Evolutionary conservation across 805 yeast genomes (phyloP).

Genomic region (Pichia sporocuriosa): DNA sequence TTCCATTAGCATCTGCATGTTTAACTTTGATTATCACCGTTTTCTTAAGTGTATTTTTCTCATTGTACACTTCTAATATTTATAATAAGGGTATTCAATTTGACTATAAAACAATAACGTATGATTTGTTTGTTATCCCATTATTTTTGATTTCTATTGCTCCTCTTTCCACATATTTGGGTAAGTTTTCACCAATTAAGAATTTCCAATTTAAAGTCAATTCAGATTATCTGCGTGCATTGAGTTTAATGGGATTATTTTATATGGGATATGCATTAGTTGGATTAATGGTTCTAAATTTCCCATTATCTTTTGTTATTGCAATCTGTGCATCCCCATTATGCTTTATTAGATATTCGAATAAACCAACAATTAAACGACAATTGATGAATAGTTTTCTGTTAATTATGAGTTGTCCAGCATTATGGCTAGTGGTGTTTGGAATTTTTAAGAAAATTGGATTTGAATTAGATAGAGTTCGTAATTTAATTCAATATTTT

Average conservation of each 20-base stretch:
- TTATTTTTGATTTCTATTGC: slow-evolving; percentile 8
- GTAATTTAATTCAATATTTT: slow-evolving; percentile 29
- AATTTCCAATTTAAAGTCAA: slow-evolving; percentile 5
- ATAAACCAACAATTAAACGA: slow-evolving; percentile 1
- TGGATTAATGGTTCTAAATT: slow-evolving; percentile 74
- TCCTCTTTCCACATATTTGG: slow-evolving; percentile 5
- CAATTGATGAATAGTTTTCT: slow-evolving; percentile 19
- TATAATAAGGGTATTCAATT: neutral
- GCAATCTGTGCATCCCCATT: slow-evolving; percentile 74
- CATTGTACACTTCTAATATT: slow-evolving; percentile 9
- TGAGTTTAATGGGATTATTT: slow-evolving; percentile 35
- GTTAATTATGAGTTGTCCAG: slow-evolving; percentile 29
- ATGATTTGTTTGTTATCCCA: slow-evolving; percentile 16
- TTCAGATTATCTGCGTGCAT: slow-evolving; percentile 21
- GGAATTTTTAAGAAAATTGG: slow-evolving; percentile 21
- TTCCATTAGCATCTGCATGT: slow-evolving; percentile 25
- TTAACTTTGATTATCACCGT: slow-evolving; percentile 21
- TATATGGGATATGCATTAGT: slow-evolving; percentile 63
- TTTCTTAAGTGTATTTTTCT: neutral
- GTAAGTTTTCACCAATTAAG: no score
- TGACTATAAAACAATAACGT: slow-evolving; percentile 5
- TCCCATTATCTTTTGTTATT: slow-evolving; percentile 67
- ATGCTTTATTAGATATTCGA: slow-evolving; percentile 46
- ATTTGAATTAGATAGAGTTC: slow-evolving; percentile 24
- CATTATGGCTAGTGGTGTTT: slow-evolving; percentile 21